Percentiles rank a stretch among this genome's conserved stretches.
Conservation (phyloP, 2,329 filamentous ascomycete species). For the Penicillium griseofulvum region DNA sequence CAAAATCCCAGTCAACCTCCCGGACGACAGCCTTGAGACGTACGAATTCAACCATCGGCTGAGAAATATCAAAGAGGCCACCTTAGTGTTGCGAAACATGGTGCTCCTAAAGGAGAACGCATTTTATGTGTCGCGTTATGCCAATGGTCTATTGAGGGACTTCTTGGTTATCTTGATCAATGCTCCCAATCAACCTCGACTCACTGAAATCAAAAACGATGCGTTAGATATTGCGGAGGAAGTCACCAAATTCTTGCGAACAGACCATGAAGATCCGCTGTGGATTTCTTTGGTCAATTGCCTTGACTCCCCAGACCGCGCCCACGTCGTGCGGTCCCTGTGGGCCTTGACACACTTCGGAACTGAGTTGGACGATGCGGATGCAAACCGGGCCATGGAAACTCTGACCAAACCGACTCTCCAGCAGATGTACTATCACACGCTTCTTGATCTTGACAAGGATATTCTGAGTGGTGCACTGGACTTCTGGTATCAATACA, state of each 20-base stretch:
- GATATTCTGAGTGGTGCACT: constrained; percentile 84
- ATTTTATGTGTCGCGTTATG: constrained; percentile 70
- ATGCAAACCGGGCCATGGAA: constrained; percentile 60
- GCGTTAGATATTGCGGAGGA: constrained; percentile 90
- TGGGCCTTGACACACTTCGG: constrained; percentile 82
- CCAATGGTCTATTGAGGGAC: constrained; percentile 65
- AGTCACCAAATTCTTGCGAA: constrained; percentile 73
- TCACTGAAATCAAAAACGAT: constrained; percentile 85
- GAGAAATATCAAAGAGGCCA: constrained; percentile 78
- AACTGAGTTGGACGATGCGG: constrained; percentile 77
- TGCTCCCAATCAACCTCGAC: constrained; percentile 65
- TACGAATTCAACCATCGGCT: constrained; percentile 68
- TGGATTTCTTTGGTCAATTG: constrained; percentile 65
- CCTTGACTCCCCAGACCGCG: constrained; percentile 70
- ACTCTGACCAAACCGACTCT: constrained; percentile 66
- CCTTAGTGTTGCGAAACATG: constrained; percentile 90
- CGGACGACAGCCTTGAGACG: constrained; percentile 67
- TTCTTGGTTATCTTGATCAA: constrained; percentile 78
- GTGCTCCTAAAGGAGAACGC: constrained; percentile 90
- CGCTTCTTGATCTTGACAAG: constrained; percentile 64
- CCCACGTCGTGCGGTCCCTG: constrained; percentile 74
- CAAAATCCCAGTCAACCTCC: constrained; percentile 57
- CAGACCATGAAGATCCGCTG: constrained; percentile 71
- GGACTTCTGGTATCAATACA: constrained; percentile 96
- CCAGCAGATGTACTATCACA: constrained; percentile 47